These are phyloP conservation scores for Selenicereus undatus DNA, from an alignment of 148 eudicot species.

Conservation along the genomic window DNA sequence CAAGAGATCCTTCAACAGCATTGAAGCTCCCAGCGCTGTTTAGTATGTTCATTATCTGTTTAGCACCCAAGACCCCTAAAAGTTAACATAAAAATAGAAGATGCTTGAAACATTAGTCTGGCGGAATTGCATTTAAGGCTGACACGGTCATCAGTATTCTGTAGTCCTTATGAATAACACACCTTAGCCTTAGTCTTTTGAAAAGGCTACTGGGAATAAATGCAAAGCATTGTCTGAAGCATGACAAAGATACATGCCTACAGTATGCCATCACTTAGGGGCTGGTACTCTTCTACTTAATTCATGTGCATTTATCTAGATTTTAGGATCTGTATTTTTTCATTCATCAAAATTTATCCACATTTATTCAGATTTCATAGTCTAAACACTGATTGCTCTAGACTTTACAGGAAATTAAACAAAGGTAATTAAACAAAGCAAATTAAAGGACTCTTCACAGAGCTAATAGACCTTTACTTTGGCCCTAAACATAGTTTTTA, in stretches of 20 bases:
- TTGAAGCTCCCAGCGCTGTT: conserved; percentile 57
- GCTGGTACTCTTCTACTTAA: too few relatives aligned
- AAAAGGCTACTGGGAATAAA: too few relatives aligned
- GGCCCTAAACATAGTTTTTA: too few relatives aligned
- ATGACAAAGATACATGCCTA: too few relatives aligned
- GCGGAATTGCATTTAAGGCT: neutral
- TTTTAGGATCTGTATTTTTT: too few relatives aligned
- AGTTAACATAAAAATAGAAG: neutral
- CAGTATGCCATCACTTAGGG: too few relatives aligned
- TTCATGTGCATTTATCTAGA: too few relatives aligned
- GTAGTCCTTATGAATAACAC: neutral
- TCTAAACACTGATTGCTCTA: neutral
- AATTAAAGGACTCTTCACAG: too few relatives aligned
- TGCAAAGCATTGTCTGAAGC: too few relatives aligned
- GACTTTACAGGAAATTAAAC: neutral
- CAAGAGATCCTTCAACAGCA: conserved; percentile 62
- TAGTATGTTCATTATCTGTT: conserved; percentile 67
- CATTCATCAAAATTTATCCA: too few relatives aligned
- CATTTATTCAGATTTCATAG: neutral
- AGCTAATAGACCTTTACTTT: too few relatives aligned
- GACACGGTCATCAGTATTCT: neutral
- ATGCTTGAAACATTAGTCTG: neutral
- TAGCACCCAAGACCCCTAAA: conserved; percentile 12
- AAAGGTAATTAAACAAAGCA: too few relatives aligned
- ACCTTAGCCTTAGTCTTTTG: neutral